Conservation (phyloP, 2,329 filamentous ascomycete genomes). For the Ilyonectria sp. region DNA sequence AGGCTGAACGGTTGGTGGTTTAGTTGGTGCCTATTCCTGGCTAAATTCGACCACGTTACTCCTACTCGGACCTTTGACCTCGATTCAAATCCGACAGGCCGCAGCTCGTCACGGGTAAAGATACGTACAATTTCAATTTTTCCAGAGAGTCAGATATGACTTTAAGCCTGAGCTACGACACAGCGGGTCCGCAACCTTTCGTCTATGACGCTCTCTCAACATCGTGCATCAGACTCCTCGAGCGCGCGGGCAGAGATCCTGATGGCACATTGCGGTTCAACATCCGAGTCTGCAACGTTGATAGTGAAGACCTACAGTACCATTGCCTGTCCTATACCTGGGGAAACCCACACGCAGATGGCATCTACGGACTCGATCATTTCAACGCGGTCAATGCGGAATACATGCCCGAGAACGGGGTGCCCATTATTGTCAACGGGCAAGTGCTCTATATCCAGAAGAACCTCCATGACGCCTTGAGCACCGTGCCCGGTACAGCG, state of each 20-base stretch:
- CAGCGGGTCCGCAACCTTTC: neutral
- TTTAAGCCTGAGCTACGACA: neutral
- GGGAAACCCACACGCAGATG: constrained; percentile 46
- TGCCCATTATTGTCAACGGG: constrained; percentile 37
- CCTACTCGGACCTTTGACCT: neutral
- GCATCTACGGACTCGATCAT: constrained; percentile 32
- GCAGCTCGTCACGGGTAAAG: neutral
- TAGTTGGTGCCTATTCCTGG: neutral
- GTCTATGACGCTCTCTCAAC: constrained; percentile 27
- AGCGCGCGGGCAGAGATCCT: constrained; percentile 13
- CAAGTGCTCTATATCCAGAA: constrained; percentile 38
- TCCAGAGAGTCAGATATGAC: neutral
- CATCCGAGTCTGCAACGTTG: constrained; percentile 34
- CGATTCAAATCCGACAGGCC: neutral
- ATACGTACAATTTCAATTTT: neutral
- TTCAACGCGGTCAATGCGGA: constrained; percentile 31
- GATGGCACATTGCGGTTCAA: constrained; percentile 37
- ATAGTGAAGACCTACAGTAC: constrained; percentile 32
- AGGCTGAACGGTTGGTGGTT: neutral
- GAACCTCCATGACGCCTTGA: constrained; percentile 42
- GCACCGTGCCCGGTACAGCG: constrained; percentile 27
- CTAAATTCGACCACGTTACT: neutral
- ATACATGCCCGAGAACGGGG: constrained; percentile 31
- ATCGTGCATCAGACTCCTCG: constrained; percentile 35
- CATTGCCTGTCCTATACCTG: constrained; percentile 48